A percentile compares a stretch with the other conserved stretches of the same genome.
Evolutionary conservation across 495 filamentous ascomycete genomes (phyloP).

Genomic region (Elasticomyces elasticus): DNA sequence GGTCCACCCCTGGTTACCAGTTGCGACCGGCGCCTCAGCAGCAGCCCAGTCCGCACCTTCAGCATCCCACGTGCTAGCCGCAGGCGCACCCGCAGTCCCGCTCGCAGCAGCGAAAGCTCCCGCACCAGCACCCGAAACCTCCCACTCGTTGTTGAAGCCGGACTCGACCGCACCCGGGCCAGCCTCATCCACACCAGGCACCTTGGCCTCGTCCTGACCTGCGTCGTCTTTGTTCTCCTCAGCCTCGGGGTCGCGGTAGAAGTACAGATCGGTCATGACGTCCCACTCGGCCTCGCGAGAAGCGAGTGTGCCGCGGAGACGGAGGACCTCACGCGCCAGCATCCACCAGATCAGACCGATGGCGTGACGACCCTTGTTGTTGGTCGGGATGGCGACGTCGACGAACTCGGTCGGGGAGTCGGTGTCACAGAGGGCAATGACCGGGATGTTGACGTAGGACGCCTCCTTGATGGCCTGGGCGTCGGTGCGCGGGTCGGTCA

Average conservation of each 20-base stretch:
- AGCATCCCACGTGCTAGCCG: conserved; percentile 64
- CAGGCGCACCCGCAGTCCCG: conserved; percentile 47
- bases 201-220: conserved; percentile 43
- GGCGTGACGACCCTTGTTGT: conserved; percentile 99
- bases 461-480: conserved; percentile 99
- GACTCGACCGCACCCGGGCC: conserved; percentile 66
- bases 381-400: conserved; percentile 98
- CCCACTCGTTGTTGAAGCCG: conserved; percentile 74
- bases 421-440: conserved; percentile 97
- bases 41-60: conserved; percentile 65
- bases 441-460: conserved; percentile 98
- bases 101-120: conserved; percentile 52
- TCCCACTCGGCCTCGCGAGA: conserved; percentile 95
- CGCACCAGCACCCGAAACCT: conserved; percentile 49
- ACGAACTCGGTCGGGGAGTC: conserved; percentile 99
- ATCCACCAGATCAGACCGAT: conserved; percentile 99
- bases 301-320: conserved; percentile 89
- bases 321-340: conserved; percentile 97
- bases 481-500: conserved; percentile 98
- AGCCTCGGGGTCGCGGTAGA: conserved; percentile 99
- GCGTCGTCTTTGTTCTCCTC: conserved; percentile 82
- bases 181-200: conserved; percentile 73
- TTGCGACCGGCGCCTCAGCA: conserved; percentile 43
- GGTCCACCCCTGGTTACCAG: conserved; percentile 60
- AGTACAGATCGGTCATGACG: conserved; percentile 98